Conservation (phyloP, 1,284 basidiomycete genomes). For the Vanrija sp. region DNA sequence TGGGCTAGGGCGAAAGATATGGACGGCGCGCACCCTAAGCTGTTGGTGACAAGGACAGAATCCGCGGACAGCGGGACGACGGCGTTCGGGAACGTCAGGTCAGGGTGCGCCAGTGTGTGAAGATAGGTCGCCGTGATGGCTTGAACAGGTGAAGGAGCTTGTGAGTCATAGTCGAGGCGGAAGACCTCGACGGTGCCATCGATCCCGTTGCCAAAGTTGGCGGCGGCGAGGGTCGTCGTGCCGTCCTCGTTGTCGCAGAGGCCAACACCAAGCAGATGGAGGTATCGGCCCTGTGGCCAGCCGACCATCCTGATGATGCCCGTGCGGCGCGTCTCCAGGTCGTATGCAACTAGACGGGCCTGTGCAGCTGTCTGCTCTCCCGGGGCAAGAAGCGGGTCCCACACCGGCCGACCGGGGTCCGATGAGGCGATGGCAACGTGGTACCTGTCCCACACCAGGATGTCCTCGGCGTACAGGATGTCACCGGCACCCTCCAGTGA, state of each 20-base stretch:
- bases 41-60: constrained; percentile 11
- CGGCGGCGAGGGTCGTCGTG: constrained; percentile 3
- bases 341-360: background rate
- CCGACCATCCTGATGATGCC: background rate
- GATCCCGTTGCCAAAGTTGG: constrained; percentile 1
- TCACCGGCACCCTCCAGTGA: no score
- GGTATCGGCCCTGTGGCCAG: background rate
- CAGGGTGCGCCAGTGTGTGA: background rate
- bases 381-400: constrained; percentile 2
- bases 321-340: background rate
- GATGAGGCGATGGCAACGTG: constrained; percentile 2
- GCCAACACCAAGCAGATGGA: constrained; percentile 8
- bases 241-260: background rate
- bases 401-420: constrained; percentile 4
- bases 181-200: constrained; percentile 6
- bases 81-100: constrained; percentile 2
- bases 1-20: background rate
- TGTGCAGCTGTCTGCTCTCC: background rate
- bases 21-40: background rate
- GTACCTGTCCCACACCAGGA: background rate
- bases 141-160: no score
- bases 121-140: background rate
- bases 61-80: constrained; percentile 7
- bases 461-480: constrained; percentile 6
- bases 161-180: background rate